A percentile compares a stretch with the other conserved stretches of the same genome.
Evolutionary conservation across 192 early-diverging fungal species (phyloP).

Genomic region (Podochytrium sp.): DNA sequence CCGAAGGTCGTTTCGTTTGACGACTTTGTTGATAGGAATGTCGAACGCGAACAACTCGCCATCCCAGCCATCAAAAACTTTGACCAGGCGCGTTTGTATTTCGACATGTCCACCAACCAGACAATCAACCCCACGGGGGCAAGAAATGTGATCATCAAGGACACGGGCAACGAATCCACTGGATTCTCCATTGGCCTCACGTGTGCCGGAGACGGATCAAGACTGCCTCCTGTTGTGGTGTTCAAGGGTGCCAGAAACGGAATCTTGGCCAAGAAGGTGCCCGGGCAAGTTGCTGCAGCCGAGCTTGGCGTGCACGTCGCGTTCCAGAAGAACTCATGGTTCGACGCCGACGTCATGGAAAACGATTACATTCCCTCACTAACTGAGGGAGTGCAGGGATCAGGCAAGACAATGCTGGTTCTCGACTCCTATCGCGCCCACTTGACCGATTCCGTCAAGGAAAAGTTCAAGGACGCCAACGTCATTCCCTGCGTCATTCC

Average conservation of each 20-base stretch:
- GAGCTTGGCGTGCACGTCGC: no score
- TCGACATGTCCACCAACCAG: background rate
- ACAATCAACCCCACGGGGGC: background rate
- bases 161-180: slow-evolving; percentile 32
- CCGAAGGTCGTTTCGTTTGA: background rate
- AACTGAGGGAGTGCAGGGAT: no score
- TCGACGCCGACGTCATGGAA: background rate
- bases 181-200: slow-evolving; percentile 18
- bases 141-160: slow-evolving; percentile 9
- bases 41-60: background rate
- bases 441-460: background rate
- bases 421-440: no score
- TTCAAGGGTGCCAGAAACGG: background rate
- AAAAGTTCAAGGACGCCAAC: background rate
- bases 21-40: background rate
- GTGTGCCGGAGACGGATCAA: background rate
- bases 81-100: no score
- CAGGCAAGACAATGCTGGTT: no score
- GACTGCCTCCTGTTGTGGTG: background rate
- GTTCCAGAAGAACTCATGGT: no score
- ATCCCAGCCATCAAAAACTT: no score
- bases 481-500: background rate
- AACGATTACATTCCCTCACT: no score
- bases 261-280: no score
- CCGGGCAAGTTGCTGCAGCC: no score